A percentile compares a stretch with the other conserved stretches of the same genome.
Conservation (phyloP, 2,329 filamentous ascomycete genomes). For the Stachybotrys chartarum region DNA sequence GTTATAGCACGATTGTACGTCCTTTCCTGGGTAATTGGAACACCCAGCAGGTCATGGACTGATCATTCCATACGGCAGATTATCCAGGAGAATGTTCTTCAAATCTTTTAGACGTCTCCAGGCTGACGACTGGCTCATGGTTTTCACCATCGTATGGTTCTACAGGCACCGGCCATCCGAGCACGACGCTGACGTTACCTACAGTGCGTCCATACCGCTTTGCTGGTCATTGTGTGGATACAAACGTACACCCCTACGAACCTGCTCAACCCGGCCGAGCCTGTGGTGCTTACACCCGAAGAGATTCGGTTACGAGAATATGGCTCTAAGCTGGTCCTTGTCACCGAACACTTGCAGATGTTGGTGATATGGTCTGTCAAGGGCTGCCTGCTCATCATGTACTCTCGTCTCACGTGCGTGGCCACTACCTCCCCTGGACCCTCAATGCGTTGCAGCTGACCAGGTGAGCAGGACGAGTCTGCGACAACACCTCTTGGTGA, state of each 20-base stretch:
- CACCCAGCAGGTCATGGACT: not conserved
- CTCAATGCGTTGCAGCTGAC: too few species aligned
- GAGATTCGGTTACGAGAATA: conserved; percentile 32
- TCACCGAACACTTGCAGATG: conserved; percentile 55
- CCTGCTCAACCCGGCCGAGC: conserved; percentile 42
- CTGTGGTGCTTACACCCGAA: conserved; percentile 34
- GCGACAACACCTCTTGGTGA: conserved; percentile 34
- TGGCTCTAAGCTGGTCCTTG: conserved; percentile 54
- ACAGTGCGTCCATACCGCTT: conserved; percentile 11
- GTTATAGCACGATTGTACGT: conserved; percentile 31
- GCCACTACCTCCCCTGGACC: too few species aligned
- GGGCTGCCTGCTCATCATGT: conserved; percentile 44
- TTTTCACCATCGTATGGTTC: conserved; percentile 36
- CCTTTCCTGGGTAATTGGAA: not conserved
- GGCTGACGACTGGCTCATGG: conserved; percentile 47
- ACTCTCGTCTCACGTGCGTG: conserved; percentile 40
- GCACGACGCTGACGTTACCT: fast-evolving
- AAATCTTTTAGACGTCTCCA: conserved; percentile 40
- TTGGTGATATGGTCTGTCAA: conserved; percentile 49
- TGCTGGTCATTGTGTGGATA: conserved; percentile 14
- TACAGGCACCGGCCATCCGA: not conserved
- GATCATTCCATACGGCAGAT: conserved; percentile 11
- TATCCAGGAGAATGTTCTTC: conserved; percentile 27
- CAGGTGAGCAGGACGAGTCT: conserved; percentile 27
- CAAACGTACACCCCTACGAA: conserved; percentile 41